These are phyloP conservation scores for Pichia sp. DNA, from an alignment of 1,139 yeast genomes.

Conservation along the genomic window DNA sequence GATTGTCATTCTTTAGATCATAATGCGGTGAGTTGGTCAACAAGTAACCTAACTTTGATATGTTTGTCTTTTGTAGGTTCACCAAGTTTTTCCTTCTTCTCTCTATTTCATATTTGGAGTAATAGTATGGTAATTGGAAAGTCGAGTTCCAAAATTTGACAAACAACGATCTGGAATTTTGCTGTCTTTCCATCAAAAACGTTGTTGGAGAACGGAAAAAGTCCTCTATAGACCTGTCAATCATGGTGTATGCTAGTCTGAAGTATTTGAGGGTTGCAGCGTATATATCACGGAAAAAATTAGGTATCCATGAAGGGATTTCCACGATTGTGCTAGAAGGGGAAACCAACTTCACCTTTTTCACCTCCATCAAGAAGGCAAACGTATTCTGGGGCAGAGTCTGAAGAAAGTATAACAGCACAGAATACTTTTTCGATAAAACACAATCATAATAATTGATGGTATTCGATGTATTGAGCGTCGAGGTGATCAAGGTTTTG, in stretches of 20 bases:
- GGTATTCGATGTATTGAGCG: constrained; percentile 31
- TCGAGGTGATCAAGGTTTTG: constrained; percentile 10
- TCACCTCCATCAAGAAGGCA: neutral
- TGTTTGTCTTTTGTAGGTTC: constrained; percentile 29
- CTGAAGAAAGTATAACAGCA: constrained; percentile 34
- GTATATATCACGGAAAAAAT: neutral
- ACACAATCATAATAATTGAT: constrained; percentile 32
- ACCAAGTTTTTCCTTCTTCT: constrained; percentile 26
- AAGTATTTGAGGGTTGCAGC: neutral
- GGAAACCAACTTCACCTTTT: neutral
- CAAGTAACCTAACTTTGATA: constrained; percentile 35
- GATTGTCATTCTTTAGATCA: neutral
- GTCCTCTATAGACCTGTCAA: constrained; percentile 13
- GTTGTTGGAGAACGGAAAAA: constrained; percentile 26
- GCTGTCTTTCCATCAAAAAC: constrained; percentile 22
- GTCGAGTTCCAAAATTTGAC: constrained; percentile 28
- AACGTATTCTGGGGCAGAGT: constrained; percentile 28
- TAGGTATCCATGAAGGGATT: constrained; percentile 29
- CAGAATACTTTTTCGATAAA: constrained; percentile 31
- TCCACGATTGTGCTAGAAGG: neutral
- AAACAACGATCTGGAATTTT: constrained; percentile 18
- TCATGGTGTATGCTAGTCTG: constrained; percentile 7
- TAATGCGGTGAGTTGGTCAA: constrained; percentile 32
- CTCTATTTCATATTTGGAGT: constrained; percentile 31
- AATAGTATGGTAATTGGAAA: constrained; percentile 35